A percentile compares a stretch with the other conserved stretches of the same genome.
These are phyloP conservation scores for Papiliotrema flavescens DNA, from an alignment of 1,284 basidiomycete species.

Conservation along the genomic window DNA sequence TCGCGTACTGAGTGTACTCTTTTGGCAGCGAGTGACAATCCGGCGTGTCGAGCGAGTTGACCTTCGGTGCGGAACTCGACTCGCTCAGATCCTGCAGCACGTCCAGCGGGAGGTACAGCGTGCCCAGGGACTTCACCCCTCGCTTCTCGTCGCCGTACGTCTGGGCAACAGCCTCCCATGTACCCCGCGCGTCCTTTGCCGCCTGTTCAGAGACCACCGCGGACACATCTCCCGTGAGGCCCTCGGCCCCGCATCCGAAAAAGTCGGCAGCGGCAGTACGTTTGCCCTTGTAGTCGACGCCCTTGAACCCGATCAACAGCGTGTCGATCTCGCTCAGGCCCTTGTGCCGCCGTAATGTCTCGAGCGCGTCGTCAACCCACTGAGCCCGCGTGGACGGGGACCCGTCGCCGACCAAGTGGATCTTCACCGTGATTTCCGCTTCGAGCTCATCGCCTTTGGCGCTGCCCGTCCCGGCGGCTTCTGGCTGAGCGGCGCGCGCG, in stretches of 20 bases:
- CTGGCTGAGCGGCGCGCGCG: conserved; percentile 1
- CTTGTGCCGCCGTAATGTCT: conserved; percentile 19
- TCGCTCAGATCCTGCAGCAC: conserved; percentile 20
- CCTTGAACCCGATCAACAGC: conserved; percentile 41
- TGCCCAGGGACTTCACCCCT: conserved; percentile 32
- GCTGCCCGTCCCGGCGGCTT: neutral
- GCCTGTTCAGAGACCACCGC: conserved; percentile 10
- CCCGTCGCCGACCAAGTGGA: conserved; percentile 30
- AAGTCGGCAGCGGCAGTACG: conserved; percentile 22
- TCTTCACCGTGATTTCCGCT: conserved; percentile 44
- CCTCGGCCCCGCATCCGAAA: conserved; percentile 25
- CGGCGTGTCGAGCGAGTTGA: conserved; percentile 46
- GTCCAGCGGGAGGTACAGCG: conserved; percentile 33
- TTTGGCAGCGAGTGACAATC: conserved; percentile 45
- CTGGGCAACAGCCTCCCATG: conserved; percentile 19
- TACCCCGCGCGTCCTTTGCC: conserved; percentile 7
- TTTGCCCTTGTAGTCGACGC: conserved; percentile 39
- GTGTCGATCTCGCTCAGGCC: conserved; percentile 34
- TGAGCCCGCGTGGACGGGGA: neutral
- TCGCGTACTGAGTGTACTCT: conserved; percentile 39
- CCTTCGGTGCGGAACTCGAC: conserved; percentile 2
- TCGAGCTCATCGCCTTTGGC: conserved; percentile 13
- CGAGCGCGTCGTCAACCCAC: conserved; percentile 27
- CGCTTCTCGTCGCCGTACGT: neutral
- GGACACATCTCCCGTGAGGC: conserved; percentile 10